Percentiles rank a stretch among this genome's conserved stretches.
Conservation (phyloP, 2,329 filamentous ascomycete species). For the Alternaria sp. region DNA sequence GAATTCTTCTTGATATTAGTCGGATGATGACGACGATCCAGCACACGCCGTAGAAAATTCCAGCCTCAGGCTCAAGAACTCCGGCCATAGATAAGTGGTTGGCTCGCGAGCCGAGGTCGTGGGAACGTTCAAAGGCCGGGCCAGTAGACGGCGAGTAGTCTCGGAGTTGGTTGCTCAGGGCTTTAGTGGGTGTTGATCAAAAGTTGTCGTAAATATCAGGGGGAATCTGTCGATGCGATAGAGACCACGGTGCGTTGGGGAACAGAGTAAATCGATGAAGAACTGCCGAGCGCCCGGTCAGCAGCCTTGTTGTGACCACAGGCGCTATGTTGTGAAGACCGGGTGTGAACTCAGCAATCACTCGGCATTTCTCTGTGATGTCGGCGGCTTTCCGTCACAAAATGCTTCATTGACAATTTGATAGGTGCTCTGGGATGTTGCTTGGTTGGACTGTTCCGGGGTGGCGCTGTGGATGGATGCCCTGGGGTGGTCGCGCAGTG, state of each 20-base stretch:
- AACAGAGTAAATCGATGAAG: neutral
- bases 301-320: conserved; percentile 1
- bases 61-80: conserved; percentile 42
- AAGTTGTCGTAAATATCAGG: neutral
- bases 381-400: neutral
- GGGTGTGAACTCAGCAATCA: conserved; percentile 2
- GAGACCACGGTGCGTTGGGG: neutral
- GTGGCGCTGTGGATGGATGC: conserved; percentile 6
- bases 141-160: neutral
- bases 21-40: conserved; percentile 43
- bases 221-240: conserved; percentile 12
- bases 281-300: conserved; percentile 5
- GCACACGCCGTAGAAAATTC: conserved; percentile 43
- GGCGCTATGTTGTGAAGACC: neutral
- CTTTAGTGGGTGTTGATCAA: conserved; percentile 1
- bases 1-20: conserved; percentile 38
- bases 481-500: conserved; percentile 3
- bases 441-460: conserved; percentile 7
- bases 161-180: neutral
- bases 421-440: conserved; percentile 12
- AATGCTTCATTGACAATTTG: neutral
- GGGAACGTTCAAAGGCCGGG: conserved; percentile 1
- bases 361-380: conserved; percentile 10
- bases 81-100: conserved; percentile 25
- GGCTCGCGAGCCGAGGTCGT: conserved; percentile 11